Conservation (phyloP, 78 protist genomes). For the Dictyostelium purpureum region DNA sequence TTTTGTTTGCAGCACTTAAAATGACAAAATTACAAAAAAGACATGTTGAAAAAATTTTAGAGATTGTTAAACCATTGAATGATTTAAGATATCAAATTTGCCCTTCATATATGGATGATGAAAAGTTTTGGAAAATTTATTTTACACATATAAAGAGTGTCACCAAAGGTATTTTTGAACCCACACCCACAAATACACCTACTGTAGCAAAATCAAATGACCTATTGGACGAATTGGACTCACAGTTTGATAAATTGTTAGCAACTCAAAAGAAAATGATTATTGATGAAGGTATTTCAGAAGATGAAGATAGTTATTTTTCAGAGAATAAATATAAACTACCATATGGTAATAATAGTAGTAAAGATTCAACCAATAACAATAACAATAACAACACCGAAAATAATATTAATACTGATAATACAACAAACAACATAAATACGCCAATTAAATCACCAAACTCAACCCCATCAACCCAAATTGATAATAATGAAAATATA, state of each 20-base stretch:
- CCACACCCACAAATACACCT: neutral
- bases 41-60: constrained; percentile 61
- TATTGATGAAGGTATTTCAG: constrained; percentile 51
- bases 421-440: no score
- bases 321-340: neutral
- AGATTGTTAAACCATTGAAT: constrained; percentile 46
- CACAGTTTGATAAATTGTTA: constrained; percentile 28
- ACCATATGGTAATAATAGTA: neutral
- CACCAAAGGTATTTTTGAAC: constrained; percentile 8
- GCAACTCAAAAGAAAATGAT: constrained; percentile 4
- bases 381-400: neutral
- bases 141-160: constrained; percentile 52
- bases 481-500: neutral
- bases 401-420: neutral
- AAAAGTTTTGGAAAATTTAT: constrained; percentile 67
- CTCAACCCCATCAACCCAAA: no score
- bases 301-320: constrained; percentile 60
- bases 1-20: neutral
- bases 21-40: constrained; percentile 24
- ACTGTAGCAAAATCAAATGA: neutral
- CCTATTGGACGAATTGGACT: constrained; percentile 15
- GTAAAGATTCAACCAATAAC: neutral
- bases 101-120: constrained; percentile 48
- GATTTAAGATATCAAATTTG: constrained; percentile 26
- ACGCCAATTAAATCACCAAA: neutral